A percentile compares a stretch with the other conserved stretches of the same genome.
Conservation (phyloP, 1,284 basidiomycete genomes). For the Cystobasidium slooffiae region DNA sequence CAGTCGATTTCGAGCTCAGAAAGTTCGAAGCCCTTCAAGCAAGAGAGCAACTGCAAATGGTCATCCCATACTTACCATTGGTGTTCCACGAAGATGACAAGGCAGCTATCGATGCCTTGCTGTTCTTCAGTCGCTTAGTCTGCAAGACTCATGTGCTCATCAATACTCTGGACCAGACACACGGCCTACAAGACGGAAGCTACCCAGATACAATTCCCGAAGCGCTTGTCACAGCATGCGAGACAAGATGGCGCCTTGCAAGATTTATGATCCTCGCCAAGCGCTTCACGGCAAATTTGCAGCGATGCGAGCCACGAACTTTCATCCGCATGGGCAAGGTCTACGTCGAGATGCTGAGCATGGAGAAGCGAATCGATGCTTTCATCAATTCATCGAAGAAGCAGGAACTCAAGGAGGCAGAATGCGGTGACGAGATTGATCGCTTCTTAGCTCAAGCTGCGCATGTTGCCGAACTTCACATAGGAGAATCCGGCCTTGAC, state of each 20-base stretch:
- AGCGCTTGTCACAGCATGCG: conserved; percentile 81
- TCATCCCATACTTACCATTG: conserved; percentile 78
- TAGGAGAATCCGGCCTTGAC: conserved; percentile 76
- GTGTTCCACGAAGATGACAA: conserved; percentile 78
- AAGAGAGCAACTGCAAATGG: conserved; percentile 69
- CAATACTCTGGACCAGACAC: conserved; percentile 74
- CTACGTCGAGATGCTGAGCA: conserved; percentile 77
- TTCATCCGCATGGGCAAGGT: conserved; percentile 84
- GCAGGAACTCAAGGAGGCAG: conserved; percentile 89
- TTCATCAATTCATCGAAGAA: conserved; percentile 80
- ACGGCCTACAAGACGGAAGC: conserved; percentile 74
- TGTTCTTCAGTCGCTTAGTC: conserved; percentile 86
- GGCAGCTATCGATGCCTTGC: conserved; percentile 81
- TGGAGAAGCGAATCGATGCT: conserved; percentile 89
- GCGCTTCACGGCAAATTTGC: conserved; percentile 79
- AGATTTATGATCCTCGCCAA: conserved; percentile 79
- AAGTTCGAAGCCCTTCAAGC: conserved; percentile 81
- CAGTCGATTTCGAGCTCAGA: conserved; percentile 82
- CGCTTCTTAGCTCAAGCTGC: conserved; percentile 89
- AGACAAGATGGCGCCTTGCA: conserved; percentile 80
- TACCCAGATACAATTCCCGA: conserved; percentile 79
- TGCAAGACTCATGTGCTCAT: conserved; percentile 84
- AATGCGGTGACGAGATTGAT: conserved; percentile 83
- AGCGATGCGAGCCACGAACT: conserved; percentile 74
- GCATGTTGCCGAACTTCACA: conserved; percentile 83